phyloP scores from a whole-genome alignment of 306 rosid genomes.

The Pachyrhizus erosus region DNA sequence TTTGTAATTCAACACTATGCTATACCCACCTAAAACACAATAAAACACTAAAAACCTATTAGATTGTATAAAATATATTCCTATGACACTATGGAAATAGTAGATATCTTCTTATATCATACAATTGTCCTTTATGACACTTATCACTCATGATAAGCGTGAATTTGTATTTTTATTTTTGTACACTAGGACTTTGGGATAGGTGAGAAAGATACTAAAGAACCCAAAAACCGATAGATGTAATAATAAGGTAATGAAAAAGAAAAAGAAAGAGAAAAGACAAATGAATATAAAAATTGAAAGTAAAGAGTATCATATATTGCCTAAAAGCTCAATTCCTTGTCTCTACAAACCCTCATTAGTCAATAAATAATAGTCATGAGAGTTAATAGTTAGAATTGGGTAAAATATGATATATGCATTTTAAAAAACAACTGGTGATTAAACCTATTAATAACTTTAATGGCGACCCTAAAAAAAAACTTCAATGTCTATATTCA shows the following conservation, averaged over 20 bases:
- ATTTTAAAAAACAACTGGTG: neutral
- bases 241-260: neutral
- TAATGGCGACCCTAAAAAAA: too few species aligned
- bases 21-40: neutral
- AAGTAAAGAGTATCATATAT: neutral
- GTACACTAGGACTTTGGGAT: neutral
- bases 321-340: neutral
- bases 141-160: neutral
- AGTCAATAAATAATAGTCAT: neutral
- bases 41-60: neutral
- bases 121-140: neutral
- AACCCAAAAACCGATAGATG: neutral
- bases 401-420: neutral
- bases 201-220: neutral
- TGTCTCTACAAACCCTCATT: neutral
- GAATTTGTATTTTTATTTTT: neutral
- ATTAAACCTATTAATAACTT: neutral
- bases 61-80: neutral
- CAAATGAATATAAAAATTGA: neutral
- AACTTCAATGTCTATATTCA: neutral
- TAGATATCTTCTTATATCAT: neutral
- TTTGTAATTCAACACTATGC: neutral
- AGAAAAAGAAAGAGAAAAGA: too few species aligned
- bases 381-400: neutral
- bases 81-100: neutral